Evolutionary conservation across 2,329 filamentous ascomycete genomes (phyloP).

Genomic region (Pseudogymnoascus sp.): DNA sequence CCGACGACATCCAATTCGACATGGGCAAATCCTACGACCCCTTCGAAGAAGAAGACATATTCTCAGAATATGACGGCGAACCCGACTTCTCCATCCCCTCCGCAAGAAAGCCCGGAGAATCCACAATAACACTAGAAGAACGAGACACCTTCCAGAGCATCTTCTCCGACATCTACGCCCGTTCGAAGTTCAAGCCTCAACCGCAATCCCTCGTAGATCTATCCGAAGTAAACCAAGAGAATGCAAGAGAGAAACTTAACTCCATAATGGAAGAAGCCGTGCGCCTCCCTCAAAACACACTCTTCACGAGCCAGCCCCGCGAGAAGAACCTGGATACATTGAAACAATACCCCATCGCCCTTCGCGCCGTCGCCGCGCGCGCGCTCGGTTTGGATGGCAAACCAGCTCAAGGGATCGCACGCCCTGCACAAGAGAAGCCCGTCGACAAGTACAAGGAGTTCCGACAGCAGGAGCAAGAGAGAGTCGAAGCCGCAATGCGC

Average conservation of each 20-base stretch:
- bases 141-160: slow-evolving; percentile 43
- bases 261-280: slow-evolving; percentile 3
- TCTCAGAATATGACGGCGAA: slow-evolving; percentile 42
- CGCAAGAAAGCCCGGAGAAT: slow-evolving; percentile 23
- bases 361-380: slow-evolving; percentile 26
- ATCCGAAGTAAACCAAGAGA: slow-evolving; percentile 4
- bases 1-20: neutral
- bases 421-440: neutral
- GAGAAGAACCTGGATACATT: slow-evolving; percentile 15
- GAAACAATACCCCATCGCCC: slow-evolving; percentile 24
- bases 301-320: neutral
- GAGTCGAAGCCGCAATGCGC: slow-evolving; percentile 48
- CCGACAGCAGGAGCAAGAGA: slow-evolving; percentile 37
- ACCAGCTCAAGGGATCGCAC: slow-evolving; percentile 12
- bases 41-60: slow-evolving; percentile 35
- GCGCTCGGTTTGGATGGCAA: slow-evolving; percentile 23
- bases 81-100: slow-evolving; percentile 19
- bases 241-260: slow-evolving; percentile 17
- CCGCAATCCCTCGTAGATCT: slow-evolving; percentile 3
- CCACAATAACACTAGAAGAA: slow-evolving; percentile 53
- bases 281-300: neutral
- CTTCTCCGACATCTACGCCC: slow-evolving; percentile 49
- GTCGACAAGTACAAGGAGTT: slow-evolving; percentile 18
- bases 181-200: slow-evolving; percentile 21
- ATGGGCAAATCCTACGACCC: slow-evolving; percentile 13